Conservation (phyloP, 257 asterid genomes). For the Solanum peruvianum region DNA sequence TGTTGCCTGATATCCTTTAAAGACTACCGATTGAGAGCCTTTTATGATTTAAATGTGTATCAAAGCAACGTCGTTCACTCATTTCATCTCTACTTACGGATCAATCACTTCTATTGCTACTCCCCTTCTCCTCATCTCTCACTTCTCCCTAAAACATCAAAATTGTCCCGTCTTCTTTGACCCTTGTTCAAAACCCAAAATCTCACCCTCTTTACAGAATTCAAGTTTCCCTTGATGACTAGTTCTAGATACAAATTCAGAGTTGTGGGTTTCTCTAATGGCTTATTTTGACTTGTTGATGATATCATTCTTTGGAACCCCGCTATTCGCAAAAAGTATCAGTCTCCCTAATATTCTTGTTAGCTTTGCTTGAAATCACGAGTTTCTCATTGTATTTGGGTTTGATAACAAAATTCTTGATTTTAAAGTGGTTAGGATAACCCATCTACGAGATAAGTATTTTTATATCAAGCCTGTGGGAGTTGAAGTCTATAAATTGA, state of each 20-base stretch:
- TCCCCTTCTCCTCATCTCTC: not conserved
- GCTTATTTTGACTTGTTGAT: not conserved
- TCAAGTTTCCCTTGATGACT: constrained; percentile 3
- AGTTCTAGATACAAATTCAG: not conserved
- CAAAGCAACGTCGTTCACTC: not conserved
- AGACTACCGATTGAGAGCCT: not conserved
- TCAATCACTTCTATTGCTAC: not conserved
- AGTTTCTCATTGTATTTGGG: constrained; percentile 9
- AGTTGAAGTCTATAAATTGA: constrained; percentile 17
- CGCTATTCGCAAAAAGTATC: not conserved
- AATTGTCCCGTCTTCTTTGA: not conserved
- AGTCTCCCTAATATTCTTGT: not conserved
- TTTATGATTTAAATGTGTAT: not conserved
- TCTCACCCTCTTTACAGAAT: not conserved
- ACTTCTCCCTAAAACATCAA: not conserved
- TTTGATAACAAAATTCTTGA: constrained; percentile 14
- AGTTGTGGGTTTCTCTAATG: constrained; percentile 8
- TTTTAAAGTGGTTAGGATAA: constrained; percentile 21
- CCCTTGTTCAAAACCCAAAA: not conserved
- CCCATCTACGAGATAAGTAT: constrained; percentile 4
- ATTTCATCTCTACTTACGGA: not conserved
- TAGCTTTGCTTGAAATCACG: too few species aligned
- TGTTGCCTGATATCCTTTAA: not conserved
- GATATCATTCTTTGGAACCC: constrained; percentile 8
- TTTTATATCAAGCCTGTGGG: constrained; percentile 9